Base-by-base conservation (phyloP, 148 eudicot species). In the Camellia sinensis region DNA sequence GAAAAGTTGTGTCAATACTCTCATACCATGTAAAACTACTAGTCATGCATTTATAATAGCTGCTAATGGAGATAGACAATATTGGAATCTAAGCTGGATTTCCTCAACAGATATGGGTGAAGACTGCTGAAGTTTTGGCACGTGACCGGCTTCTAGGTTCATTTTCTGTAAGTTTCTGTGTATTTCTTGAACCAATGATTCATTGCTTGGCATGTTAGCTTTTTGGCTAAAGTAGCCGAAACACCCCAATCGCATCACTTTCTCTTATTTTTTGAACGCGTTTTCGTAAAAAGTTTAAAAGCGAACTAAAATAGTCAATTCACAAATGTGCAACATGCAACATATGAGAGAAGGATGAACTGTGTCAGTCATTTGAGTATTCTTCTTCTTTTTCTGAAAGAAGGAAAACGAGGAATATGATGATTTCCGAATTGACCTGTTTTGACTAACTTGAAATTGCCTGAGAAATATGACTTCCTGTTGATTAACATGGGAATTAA, bases 101-200 rank as follows among this genome's bases (percentile, higher is more conserved):
- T 78, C 17, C 29, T 57, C 41, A 41, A 74, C 97, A 95, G 98
- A 85, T 96, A 77, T 96, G 99, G 99, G 97, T 96, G 85, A 96
- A 96, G 90, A 92, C 94, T 60, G 90, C 98, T 68, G 95, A 96
- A 85, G 92, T 93, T 83, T 81, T 96, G 85, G 97, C 99, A 54
- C 97, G 99, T 64, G 99, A 95, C 83, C 89, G 98, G 74, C 97
- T 95, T 75, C 84, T 93, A 44, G 99, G 99, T 59, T 92, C 99
- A 71, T 93, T 88, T 85, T 86, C 94, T 83, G 98, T 93, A 80
- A 79, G 92, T 68, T 29, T 29, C 37, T 29, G 37, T 29, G 37
- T 29, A 29, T 29, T 29, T 29, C 37, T 29, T 29, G 37, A 29
- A 29, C 37, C 37, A 29, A 29, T 29, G 37, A 29, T 29, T 29